These are phyloP conservation scores for Davidsoniella australis DNA, from an alignment of 2,329 filamentous ascomycete species.

Conservation along the genomic window DNA sequence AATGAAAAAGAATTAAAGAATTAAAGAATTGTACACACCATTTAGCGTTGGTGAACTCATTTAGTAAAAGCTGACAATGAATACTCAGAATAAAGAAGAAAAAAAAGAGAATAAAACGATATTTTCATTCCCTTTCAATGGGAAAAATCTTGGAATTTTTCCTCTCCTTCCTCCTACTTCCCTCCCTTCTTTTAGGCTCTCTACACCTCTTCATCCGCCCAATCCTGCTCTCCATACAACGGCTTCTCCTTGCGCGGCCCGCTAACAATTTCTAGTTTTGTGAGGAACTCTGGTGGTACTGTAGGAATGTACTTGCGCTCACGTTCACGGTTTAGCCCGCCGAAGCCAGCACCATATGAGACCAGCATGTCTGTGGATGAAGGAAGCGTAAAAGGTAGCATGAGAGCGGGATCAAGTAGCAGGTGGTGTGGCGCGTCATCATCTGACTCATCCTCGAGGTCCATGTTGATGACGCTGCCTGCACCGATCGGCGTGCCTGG, in stretches of 20 bases:
- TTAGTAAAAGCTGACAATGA: no score
- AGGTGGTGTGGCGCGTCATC: conserved; percentile 54
- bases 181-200: neutral
- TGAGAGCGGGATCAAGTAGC: conserved; percentile 73
- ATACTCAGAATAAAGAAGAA: neutral
- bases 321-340: conserved; percentile 76
- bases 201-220: conserved; percentile 47
- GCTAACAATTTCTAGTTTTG: conserved; percentile 53
- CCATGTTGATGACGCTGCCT: conserved; percentile 8
- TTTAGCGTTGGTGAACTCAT: no score
- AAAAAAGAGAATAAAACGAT: neutral
- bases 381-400: conserved; percentile 87
- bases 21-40: neutral
- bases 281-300: conserved; percentile 81
- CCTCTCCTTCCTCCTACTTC: neutral
- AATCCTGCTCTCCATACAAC: conserved; percentile 46
- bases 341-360: conserved; percentile 86
- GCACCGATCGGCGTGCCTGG: conserved; percentile 7
- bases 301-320: conserved; percentile 93
- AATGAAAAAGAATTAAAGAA: neutral
- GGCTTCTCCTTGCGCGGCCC: conserved; percentile 30
- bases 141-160: no score
- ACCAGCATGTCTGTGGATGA: conserved; percentile 96
- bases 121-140: no score
- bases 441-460: conserved; percentile 24